Evolutionary conservation across 495 filamentous ascomycete species (phyloP).

Genomic region (Apiosordaria backusii): DNA sequence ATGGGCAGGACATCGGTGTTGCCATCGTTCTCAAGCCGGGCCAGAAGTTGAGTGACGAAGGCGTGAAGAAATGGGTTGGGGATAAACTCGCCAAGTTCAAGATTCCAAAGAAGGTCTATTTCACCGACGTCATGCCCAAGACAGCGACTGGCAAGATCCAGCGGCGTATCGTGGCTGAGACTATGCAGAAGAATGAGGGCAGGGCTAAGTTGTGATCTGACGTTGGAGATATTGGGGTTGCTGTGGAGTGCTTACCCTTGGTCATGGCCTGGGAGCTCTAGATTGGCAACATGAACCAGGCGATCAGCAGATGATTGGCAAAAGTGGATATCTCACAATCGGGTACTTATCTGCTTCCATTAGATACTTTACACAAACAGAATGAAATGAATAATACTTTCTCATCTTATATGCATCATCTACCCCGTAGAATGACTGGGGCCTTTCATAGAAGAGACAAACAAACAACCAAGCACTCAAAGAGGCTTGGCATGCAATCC

Average conservation of each 20-base stretch:
- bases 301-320: too few species aligned
- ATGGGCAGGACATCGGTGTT: slow-evolving; percentile 76
- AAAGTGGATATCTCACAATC: too few species aligned
- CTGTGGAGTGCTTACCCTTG: too few species aligned
- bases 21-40: slow-evolving; percentile 71
- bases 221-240: too few species aligned
- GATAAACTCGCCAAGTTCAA: slow-evolving; percentile 75
- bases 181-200: slow-evolving; percentile 60
- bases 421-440: neutral
- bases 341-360: too few species aligned
- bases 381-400: neutral
- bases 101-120: slow-evolving; percentile 79
- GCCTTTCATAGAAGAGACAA: neutral
- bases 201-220: slow-evolving; percentile 39
- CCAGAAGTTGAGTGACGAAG: slow-evolving; percentile 46
- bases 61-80: slow-evolving; percentile 62
- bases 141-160: slow-evolving; percentile 90
- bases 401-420: neutral
- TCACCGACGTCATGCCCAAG: slow-evolving; percentile 78
- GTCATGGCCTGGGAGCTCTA: too few species aligned
- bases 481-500: neutral
- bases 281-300: too few species aligned
- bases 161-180: slow-evolving; percentile 72
- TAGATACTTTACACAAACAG: too few species aligned
- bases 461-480: neutral